phyloP scores from a whole-genome alignment of 352 stramenopile species.

The Phytophthora podocarpi region DNA sequence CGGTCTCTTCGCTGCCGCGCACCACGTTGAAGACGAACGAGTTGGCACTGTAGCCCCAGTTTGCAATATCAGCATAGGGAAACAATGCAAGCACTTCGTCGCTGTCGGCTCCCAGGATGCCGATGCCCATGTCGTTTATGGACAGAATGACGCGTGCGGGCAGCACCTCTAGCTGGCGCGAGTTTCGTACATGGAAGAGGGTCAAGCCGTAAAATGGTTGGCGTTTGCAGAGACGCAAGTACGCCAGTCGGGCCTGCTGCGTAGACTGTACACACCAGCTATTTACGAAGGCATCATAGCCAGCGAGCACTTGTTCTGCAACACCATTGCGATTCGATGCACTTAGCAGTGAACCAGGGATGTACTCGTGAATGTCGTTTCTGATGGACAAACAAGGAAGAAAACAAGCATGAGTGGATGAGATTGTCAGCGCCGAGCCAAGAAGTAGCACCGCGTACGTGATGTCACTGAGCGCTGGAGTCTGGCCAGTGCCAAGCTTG shows the following conservation, averaged over 20 bases:
- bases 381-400: slow-evolving; percentile 8
- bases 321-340: slow-evolving; percentile 45
- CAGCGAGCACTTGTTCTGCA: slow-evolving; percentile 40
- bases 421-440: neutral
- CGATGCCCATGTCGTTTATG: slow-evolving; percentile 68
- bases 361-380: slow-evolving; percentile 36
- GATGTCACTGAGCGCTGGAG: slow-evolving; percentile 18
- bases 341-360: slow-evolving; percentile 46
- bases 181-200: slow-evolving; percentile 69
- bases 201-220: slow-evolving; percentile 76
- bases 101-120: slow-evolving; percentile 59
- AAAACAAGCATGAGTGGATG: neutral
- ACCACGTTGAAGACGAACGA: slow-evolving; percentile 82
- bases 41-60: slow-evolving; percentile 78
- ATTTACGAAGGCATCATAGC: slow-evolving; percentile 41
- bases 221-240: slow-evolving; percentile 65
- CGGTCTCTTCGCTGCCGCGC: slow-evolving; percentile 33
- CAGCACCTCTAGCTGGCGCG: slow-evolving; percentile 41
- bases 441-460: slow-evolving; percentile 10
- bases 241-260: slow-evolving; percentile 47
- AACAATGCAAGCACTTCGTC: slow-evolving; percentile 69
- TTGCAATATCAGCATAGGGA: slow-evolving; percentile 71
- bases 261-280: slow-evolving; percentile 34
- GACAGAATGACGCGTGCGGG: slow-evolving; percentile 64
- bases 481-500: slow-evolving; percentile 33